These are phyloP conservation scores for Nepenthes alata DNA, from an alignment of 179 eudicot species.

Conservation along the genomic window DNA sequence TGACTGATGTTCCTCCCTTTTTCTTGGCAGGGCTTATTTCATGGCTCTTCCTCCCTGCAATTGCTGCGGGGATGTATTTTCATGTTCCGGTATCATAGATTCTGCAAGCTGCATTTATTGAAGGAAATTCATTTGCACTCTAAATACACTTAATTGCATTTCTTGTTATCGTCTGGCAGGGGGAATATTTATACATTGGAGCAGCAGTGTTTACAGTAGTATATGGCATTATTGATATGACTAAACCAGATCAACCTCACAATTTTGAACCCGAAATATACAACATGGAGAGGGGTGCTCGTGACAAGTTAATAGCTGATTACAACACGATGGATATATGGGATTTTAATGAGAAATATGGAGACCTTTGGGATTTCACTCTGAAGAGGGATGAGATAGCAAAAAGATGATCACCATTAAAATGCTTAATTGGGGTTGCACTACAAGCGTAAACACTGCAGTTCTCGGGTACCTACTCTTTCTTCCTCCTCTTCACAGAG, in stretches of 20 bases:
- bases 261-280: conserved; percentile 92
- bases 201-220: conserved; percentile 62
- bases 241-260: conserved; percentile 77
- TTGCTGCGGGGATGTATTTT: conserved; percentile 75
- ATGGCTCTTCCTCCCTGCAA: conserved; percentile 78
- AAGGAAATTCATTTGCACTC: not conserved
- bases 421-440: no score
- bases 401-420: conserved; percentile 31
- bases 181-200: conserved; percentile 81
- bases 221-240: conserved; percentile 74
- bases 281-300: conserved; percentile 83
- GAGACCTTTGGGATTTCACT: conserved; percentile 92
- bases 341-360: conserved; percentile 92
- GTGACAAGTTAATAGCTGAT: conserved; percentile 73
- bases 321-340: conserved; percentile 91
- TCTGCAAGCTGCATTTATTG: not conserved
- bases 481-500: no score
- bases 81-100: conserved; percentile 51
- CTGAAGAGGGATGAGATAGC: conserved; percentile 48
- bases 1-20: not conserved
- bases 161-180: conserved; percentile 29
- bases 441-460: no score
- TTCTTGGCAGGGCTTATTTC: conserved; percentile 59
- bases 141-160: not conserved
- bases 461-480: no score